These are phyloP conservation scores for Curvularia eragrostidis DNA, from an alignment of 2,329 filamentous ascomycete genomes.

Conservation along the genomic window DNA sequence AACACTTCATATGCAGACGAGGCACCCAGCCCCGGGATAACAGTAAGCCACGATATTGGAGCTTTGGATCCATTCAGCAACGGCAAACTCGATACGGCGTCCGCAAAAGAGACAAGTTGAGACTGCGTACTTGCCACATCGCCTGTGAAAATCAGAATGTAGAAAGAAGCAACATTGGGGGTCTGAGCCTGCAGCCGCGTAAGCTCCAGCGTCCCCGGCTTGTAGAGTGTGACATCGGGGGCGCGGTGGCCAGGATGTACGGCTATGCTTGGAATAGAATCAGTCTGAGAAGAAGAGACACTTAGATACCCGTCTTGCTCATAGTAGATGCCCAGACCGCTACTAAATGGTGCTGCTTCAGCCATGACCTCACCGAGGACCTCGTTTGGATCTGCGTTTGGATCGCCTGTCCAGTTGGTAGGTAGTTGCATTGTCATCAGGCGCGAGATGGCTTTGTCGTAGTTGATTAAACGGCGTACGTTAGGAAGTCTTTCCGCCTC, in stretches of 20 bases:
- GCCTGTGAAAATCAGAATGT: constrained; percentile 54
- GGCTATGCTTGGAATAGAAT: neutral
- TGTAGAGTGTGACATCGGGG: constrained; percentile 56
- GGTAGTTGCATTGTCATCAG: constrained; percentile 48
- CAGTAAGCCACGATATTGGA: constrained; percentile 35
- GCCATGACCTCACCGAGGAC: constrained; percentile 36
- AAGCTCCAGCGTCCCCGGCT: constrained; percentile 55
- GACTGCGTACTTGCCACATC: constrained; percentile 29
- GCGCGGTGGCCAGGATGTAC: constrained; percentile 54
- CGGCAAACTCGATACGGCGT: constrained; percentile 6
- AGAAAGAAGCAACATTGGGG: constrained; percentile 54
- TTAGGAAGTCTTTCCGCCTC: constrained; percentile 57
- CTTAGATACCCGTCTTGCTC: constrained; percentile 48
- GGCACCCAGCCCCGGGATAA: constrained; percentile 34
- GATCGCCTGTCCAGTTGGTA: constrained; percentile 42
- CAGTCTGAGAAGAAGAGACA: constrained; percentile 14
- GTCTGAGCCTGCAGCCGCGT: constrained; percentile 56
- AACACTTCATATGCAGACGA: constrained; percentile 42
- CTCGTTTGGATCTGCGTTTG: constrained; percentile 37
- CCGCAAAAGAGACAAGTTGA: constrained; percentile 21
- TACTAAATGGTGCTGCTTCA: constrained; percentile 40
- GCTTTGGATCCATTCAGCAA: constrained; percentile 22
- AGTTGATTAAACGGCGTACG: constrained; percentile 52
- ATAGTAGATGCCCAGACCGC: constrained; percentile 44
- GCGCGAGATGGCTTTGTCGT: constrained; percentile 45